Conservation (phyloP, 1,284 basidiomycete genomes). For the Peniophora sp. region DNA sequence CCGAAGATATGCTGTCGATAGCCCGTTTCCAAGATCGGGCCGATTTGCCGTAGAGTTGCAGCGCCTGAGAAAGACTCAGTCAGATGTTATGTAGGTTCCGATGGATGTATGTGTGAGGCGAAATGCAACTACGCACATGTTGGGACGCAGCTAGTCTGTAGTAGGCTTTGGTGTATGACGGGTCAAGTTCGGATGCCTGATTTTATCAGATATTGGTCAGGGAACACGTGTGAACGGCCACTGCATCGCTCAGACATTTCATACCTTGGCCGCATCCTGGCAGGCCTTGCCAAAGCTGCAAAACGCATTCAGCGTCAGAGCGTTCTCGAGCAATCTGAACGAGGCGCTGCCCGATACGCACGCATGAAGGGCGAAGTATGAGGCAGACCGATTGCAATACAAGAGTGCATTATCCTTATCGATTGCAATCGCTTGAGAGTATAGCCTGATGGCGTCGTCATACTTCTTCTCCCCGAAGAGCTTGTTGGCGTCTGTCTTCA, state of each 20-base stretch:
- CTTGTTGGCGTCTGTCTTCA: constrained; percentile 30
- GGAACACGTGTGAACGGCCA: not conserved
- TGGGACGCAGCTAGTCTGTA: constrained; percentile 3
- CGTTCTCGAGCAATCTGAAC: not conserved
- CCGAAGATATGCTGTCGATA: not conserved
- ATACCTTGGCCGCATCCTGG: constrained; percentile 7
- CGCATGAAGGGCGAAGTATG: constrained; percentile 15
- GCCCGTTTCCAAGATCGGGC: not conserved
- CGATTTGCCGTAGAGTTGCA: not conserved
- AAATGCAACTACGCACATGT: not conserved
- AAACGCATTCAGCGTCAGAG: no score
- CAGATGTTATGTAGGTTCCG: no score
- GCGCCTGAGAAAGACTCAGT: no score
- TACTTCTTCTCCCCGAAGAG: constrained; percentile 25
- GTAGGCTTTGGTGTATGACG: constrained; percentile 6
- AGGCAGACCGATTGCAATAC: constrained; percentile 30
- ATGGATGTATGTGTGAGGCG: not conserved
- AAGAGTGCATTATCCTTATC: constrained; percentile 24
- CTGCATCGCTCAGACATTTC: not conserved
- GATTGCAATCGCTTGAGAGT: constrained; percentile 23
- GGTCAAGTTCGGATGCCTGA: constrained; percentile 7
- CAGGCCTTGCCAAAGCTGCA: not conserved
- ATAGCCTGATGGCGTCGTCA: constrained; percentile 22
- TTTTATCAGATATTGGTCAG: not conserved
- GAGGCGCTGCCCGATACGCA: constrained; percentile 3